Percentiles rank a stretch among this genome's conserved stretches.
phyloP scores from a whole-genome alignment of 495 filamentous ascomycete species.

The Penicillium argentinense region DNA sequence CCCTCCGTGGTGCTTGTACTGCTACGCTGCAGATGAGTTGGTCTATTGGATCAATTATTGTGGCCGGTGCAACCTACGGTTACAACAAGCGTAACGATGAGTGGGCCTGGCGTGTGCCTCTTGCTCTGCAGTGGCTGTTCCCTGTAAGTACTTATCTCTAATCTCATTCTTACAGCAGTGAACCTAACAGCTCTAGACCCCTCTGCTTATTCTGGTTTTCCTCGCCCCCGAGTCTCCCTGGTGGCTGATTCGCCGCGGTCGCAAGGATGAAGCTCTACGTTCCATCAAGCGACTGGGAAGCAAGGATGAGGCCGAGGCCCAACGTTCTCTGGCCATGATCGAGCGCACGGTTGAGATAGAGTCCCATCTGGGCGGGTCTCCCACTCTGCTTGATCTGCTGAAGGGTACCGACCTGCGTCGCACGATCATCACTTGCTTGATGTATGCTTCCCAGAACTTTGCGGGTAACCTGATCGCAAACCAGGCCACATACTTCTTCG shows the following conservation, averaged over 20 bases:
- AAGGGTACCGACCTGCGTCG: conserved; percentile 65
- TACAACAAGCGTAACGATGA: conserved; percentile 50
- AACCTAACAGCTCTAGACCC: no score
- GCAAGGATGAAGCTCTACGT: conserved; percentile 59
- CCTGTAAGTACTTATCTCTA: conserved; percentile 49
- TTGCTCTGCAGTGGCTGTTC: conserved; percentile 77
- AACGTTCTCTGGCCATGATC: conserved; percentile 72
- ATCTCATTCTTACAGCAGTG: no score
- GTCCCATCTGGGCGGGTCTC: conserved; percentile 54
- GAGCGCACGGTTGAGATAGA: conserved; percentile 69
- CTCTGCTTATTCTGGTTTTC: conserved; percentile 62
- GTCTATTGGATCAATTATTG: conserved; percentile 69
- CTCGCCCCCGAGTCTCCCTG: conserved; percentile 69
- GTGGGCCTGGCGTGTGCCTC: conserved; percentile 59
- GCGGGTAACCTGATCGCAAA: conserved; percentile 32
- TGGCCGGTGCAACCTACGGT: conserved; percentile 61
- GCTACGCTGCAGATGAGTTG: conserved; percentile 74
- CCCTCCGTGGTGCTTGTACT: conserved; percentile 63
- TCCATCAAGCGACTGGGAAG: conserved; percentile 62
- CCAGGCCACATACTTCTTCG: conserved; percentile 30
- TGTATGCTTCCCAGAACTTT: conserved; percentile 42
- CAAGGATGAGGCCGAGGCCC: conserved; percentile 53
- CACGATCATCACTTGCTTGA: conserved; percentile 65
- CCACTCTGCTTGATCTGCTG: conserved; percentile 64
- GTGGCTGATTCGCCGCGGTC: conserved; percentile 56